phyloP scores from a whole-genome alignment of 257 asterid genomes.

The Jacaranda mimosifolia region DNA sequence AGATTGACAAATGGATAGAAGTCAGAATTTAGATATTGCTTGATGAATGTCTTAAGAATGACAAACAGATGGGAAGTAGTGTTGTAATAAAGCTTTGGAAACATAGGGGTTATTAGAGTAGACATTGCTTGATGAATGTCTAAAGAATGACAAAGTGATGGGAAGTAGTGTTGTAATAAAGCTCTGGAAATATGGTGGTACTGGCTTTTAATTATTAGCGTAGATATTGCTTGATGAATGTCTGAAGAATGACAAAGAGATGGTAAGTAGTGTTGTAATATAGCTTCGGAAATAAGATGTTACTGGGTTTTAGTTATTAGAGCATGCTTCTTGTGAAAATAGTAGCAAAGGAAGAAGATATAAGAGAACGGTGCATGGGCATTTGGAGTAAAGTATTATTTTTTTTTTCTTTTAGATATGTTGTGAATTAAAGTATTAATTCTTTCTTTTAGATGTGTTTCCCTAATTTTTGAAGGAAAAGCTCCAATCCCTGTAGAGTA shows the following conservation, averaged over 20 bases:
- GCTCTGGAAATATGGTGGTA: background rate
- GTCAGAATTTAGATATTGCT: background rate
- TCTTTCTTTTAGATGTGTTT: background rate
- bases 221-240: background rate
- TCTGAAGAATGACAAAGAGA: background rate
- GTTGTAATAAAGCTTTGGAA: background rate
- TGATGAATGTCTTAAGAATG: background rate
- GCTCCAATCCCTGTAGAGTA: background rate
- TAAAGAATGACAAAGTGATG: background rate
- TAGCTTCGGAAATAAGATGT: background rate
- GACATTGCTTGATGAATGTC: background rate
- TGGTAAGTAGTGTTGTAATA: background rate
- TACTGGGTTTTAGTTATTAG: background rate
- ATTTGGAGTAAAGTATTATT: background rate
- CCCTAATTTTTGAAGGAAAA: background rate
- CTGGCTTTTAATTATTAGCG: background rate
- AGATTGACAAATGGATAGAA: background rate
- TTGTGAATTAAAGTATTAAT: background rate
- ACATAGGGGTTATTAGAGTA: background rate
- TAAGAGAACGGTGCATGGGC: background rate
- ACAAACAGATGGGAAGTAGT: background rate
- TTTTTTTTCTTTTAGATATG: background rate
- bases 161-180: background rate
- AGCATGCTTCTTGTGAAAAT: slow-evolving; percentile 1
- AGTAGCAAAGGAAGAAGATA: background rate